Conservation (phyloP, 2,329 filamentous ascomycete genomes). For the Sporothrix euskadiensis region DNA sequence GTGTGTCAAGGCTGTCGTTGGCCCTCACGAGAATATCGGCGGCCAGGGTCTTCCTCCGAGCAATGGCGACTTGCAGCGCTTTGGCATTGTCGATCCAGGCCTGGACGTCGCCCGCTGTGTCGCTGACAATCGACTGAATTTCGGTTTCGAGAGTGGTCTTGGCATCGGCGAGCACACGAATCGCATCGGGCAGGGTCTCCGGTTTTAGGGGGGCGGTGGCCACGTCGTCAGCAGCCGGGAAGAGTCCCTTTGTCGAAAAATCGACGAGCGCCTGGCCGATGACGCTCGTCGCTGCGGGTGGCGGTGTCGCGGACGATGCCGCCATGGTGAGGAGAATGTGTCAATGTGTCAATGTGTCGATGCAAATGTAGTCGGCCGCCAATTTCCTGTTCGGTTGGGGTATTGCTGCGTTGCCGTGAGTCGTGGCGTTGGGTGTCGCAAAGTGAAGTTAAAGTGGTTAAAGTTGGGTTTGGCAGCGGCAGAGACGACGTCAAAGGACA, state of each 20-base stretch:
- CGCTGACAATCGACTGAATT: conserved; percentile 73
- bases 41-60: conserved; percentile 74
- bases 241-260: conserved; percentile 54
- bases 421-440: background rate
- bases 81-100: conserved; percentile 85
- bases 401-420: background rate
- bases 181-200: conserved; percentile 44
- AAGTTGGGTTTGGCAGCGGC: background rate
- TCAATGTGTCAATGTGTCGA: background rate
- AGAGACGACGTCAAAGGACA: conserved; percentile 12
- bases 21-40: conserved; percentile 78
- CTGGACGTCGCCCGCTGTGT: conserved; percentile 76
- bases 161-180: conserved; percentile 46
- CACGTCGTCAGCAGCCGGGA: conserved; percentile 49
- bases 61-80: conserved; percentile 80
- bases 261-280: conserved; percentile 62
- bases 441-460: background rate
- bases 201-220: conserved; percentile 42
- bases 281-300: conserved; percentile 15
- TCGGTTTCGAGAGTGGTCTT: conserved; percentile 57
- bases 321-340: background rate
- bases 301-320: conserved; percentile 6
- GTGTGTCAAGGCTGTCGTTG: conserved; percentile 54
- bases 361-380: too few relatives aligned
- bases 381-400: too few relatives aligned